A percentile compares a stretch with the other conserved stretches of the same genome.
These are phyloP conservation scores for Trichocladium uniseriatum DNA, from an alignment of 495 filamentous ascomycete species.

Conservation along the genomic window DNA sequence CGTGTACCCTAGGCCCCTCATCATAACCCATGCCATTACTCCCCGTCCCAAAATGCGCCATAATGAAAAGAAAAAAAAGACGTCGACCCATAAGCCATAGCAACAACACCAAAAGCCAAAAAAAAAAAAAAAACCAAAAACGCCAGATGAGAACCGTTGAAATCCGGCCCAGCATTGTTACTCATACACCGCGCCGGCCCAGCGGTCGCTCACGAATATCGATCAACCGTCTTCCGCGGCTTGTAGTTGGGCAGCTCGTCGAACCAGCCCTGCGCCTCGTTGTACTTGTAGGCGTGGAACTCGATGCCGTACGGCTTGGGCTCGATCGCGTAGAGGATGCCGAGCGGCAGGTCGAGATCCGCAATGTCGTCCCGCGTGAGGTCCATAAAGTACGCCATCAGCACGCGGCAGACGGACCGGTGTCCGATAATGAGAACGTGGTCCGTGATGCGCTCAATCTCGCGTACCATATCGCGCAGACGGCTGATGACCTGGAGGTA, in stretches of 20 bases:
- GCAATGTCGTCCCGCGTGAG: conserved; percentile 83
- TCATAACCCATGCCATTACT: too few species aligned
- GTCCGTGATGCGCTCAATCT: conserved; percentile 93
- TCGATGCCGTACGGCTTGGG: conserved; percentile 97
- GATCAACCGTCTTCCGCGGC: conserved; percentile 47
- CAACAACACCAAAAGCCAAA: neutral
- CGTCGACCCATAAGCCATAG: neutral
- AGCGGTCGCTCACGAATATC: conserved; percentile 18
- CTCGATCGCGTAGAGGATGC: conserved; percentile 85
- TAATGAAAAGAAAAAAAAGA: neutral
- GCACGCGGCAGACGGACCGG: conserved; percentile 78
- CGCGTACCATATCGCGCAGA: conserved; percentile 87
- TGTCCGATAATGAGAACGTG: conserved; percentile 87
- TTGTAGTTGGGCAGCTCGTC: conserved; percentile 70
- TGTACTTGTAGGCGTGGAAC: conserved; percentile 88
- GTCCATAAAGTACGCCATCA: conserved; percentile 93
- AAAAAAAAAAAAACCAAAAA: neutral
- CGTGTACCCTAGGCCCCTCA: too few species aligned
- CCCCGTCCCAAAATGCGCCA: neutral
- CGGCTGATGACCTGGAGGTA: conserved; percentile 97
- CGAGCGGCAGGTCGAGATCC: conserved; percentile 83
- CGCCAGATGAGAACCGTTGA: too few species aligned
- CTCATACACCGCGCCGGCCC: neutral
- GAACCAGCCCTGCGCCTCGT: conserved; percentile 66
- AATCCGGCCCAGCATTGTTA: neutral